Percentiles rank a stretch among this genome's conserved stretches.
These are phyloP conservation scores for Coemansia sp. DNA, from an alignment of 192 early-diverging fungal species.

Conservation along the genomic window DNA sequence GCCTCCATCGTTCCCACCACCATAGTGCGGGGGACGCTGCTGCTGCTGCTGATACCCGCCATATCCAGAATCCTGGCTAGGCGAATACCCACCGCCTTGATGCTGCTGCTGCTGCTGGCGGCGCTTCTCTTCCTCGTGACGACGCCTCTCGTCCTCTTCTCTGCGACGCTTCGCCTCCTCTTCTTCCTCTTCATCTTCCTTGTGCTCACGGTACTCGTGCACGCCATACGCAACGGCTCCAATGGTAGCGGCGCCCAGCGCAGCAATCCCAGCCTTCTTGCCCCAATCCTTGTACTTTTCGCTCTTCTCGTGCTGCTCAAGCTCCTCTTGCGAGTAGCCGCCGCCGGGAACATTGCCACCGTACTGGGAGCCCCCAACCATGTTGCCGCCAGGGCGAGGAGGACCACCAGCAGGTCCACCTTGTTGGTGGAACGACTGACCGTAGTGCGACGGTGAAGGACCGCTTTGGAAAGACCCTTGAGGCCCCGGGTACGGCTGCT, in stretches of 20 bases:
- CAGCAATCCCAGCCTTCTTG: constrained; percentile 29
- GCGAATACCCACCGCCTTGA: constrained; percentile 21
- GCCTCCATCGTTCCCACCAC: constrained; percentile 9
- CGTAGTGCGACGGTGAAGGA: constrained; percentile 19
- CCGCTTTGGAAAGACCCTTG: constrained; percentile 15
- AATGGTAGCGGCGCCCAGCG: constrained; percentile 22
- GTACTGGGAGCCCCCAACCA: constrained; percentile 24
- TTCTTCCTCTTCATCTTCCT: constrained; percentile 23
- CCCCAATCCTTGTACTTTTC: constrained; percentile 40
- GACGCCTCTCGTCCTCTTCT: constrained; percentile 19
- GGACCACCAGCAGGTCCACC: constrained; percentile 1
- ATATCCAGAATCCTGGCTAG: constrained; percentile 39
- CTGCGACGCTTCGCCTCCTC: constrained; percentile 16
- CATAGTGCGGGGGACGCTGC: constrained; percentile 4
- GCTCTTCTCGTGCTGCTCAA: constrained; percentile 28
- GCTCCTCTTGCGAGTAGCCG: constrained; percentile 47
- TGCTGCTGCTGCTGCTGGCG: constrained; percentile 26
- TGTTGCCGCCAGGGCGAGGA: constrained; percentile 31
- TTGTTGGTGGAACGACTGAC: constrained; percentile 21
- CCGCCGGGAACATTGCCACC: constrained; percentile 41
- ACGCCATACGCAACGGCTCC: constrained; percentile 42
- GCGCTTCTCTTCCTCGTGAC: constrained; percentile 18
- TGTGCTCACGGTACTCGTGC: constrained; percentile 44
- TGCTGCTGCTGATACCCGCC: constrained; percentile 16
- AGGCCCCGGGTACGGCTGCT: constrained; percentile 16